These are phyloP conservation scores for Symbiodinium natans DNA, from an alignment of 73 alveolate species.

Conservation along the genomic window DNA sequence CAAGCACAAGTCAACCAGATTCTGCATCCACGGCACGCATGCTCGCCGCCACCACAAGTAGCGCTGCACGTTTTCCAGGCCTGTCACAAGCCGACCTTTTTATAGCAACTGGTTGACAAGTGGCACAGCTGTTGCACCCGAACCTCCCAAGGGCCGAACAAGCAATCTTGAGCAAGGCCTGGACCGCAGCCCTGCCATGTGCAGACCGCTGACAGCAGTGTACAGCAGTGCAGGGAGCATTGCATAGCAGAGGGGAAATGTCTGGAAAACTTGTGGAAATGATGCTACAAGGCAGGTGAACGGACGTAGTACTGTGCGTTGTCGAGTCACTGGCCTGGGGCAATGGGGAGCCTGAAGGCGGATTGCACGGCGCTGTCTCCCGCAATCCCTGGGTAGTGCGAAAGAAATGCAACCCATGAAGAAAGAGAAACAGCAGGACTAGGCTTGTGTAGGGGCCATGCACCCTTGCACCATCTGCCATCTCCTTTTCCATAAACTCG, in stretches of 20 bases:
- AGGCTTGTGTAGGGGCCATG: not conserved
- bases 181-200: constrained; percentile 67
- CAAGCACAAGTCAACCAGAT: too few relatives aligned
- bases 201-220: not conserved
- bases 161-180: constrained; percentile 39
- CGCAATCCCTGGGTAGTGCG: constrained; percentile 25
- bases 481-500: constrained; percentile 34
- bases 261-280: too few relatives aligned
- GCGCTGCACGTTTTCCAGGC: constrained; percentile 64
- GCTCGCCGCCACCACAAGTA: constrained; percentile 72
- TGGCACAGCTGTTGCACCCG: not conserved
- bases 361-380: constrained; percentile 80
- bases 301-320: not conserved
- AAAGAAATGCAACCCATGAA: not conserved
- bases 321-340: constrained; percentile 31
- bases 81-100: not conserved
- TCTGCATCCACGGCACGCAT: too few relatives aligned
- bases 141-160: constrained; percentile 75
- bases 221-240: too few relatives aligned
- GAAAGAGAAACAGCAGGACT: not conserved
- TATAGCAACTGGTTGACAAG: too few relatives aligned
- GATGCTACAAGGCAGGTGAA: too few relatives aligned
- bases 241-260: too few relatives aligned
- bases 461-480: constrained; percentile 79
- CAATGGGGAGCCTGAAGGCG: not conserved